Base-by-base conservation (phyloP, 2,329 filamentous ascomycete species). In the Uncinocarpus reesii region DNA sequence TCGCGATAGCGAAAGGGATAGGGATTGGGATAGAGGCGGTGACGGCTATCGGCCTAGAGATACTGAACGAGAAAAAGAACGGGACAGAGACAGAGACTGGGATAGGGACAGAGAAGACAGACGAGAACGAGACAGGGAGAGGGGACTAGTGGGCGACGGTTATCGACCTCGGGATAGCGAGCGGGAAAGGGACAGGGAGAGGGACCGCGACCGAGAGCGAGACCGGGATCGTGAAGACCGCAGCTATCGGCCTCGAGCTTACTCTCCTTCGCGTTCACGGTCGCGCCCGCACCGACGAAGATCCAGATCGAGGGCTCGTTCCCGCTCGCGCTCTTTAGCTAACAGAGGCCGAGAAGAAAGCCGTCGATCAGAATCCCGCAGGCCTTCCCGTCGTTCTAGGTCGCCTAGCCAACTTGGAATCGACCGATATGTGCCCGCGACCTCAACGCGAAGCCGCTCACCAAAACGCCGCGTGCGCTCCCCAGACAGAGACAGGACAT, bases 361-460 rank as follows among this genome's bases (percentile, higher is more conserved):
- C 20, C 48, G 46, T 20, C 43, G 47, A 36, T 56, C 53, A 16
- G 32, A 49, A 13, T 55, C 58, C 15, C 57, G 50, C 7, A 35
- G 43, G 36, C 45, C 53, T 10, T 46, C 61, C 23, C 53, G 53
- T 45, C 56, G 62, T 38, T 67, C 65, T 35, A 55, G 57, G 16
- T 66, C 64, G 34, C 61, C 62, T 13, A 60, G 58, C 43, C 54
- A 60, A 45, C 58, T 65, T 26, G 67, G 69, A 48, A 69, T 69
- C 49, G 67, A 69, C 53, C 65, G 67, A n/a, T 69, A 69, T 49
- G 64, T 69, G 1, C 67, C 67, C 6, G 48, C 62, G 10, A 68
- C 64, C 7, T 68, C 65, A 49, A 61, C 61, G 34, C 62, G 66
- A 31, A 69, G 66, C 52, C 60, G 64, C 28, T 68, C 66, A 20